Conservation (phyloP, 2,329 filamentous ascomycete species). For the Hirsutella minnesotensis region DNA sequence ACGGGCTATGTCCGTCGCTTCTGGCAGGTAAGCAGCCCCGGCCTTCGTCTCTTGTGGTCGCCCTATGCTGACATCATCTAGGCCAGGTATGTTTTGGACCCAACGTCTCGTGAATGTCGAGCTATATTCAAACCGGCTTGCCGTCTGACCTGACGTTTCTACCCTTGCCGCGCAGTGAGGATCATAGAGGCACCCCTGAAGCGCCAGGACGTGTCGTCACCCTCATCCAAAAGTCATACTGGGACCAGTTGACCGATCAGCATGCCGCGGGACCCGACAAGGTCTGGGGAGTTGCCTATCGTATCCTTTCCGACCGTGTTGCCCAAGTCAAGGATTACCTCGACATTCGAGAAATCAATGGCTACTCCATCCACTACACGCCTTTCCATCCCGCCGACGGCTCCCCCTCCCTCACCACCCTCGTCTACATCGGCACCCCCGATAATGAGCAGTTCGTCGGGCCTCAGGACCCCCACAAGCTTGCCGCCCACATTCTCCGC, state of each 20-base stretch:
- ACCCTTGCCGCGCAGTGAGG: conserved; percentile 49
- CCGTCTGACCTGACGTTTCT: neutral
- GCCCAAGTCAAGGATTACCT: conserved; percentile 79
- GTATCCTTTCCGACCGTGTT: conserved; percentile 61
- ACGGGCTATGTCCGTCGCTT: conserved; percentile 89
- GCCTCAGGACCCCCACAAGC: conserved; percentile 61
- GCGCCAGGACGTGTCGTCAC: conserved; percentile 87
- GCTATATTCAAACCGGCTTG: too few species aligned
- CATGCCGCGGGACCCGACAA: conserved; percentile 47
- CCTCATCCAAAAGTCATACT: conserved; percentile 73
- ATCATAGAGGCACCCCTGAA: conserved; percentile 85
- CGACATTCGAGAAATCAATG: conserved; percentile 94
- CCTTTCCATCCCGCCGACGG: conserved; percentile 53
- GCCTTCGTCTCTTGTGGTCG: conserved; percentile 2
- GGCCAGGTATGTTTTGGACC: conserved; percentile 1
- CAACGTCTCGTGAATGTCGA: too few species aligned
- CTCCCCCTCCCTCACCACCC: conserved; percentile 32
- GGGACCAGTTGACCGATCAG: conserved; percentile 63
- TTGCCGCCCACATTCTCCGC: conserved; percentile 70
- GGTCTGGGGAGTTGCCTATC: conserved; percentile 91
- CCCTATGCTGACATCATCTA: neutral
- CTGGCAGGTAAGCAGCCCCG: conserved; percentile 68
- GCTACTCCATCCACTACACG: conserved; percentile 87
- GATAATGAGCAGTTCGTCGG: conserved; percentile 88
- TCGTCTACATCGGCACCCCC: conserved; percentile 92